Evolutionary conservation across 2,329 filamentous ascomycete genomes (phyloP).

Genomic region (Penicillium sp.): DNA sequence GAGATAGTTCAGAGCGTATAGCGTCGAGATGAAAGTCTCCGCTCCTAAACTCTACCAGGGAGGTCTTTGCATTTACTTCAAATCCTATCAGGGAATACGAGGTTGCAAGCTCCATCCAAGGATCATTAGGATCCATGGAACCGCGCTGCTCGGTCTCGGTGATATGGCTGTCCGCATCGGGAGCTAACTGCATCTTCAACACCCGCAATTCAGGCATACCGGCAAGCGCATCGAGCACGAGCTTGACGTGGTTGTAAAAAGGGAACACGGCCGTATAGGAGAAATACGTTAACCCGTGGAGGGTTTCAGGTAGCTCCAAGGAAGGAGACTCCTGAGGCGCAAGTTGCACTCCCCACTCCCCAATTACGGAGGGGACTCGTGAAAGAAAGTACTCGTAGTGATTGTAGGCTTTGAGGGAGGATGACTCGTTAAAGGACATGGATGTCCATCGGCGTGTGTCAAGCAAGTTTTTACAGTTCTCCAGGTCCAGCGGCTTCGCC

Average conservation of each 20-base stretch:
- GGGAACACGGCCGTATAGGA: constrained; percentile 68
- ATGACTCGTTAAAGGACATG: constrained; percentile 71
- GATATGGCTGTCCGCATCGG: constrained; percentile 34
- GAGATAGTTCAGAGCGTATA: constrained; percentile 28
- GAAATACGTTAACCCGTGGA: constrained; percentile 47
- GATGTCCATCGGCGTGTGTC: constrained; percentile 63
- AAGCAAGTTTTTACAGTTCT: constrained; percentile 47
- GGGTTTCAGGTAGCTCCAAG: constrained; percentile 38
- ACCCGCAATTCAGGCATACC: constrained; percentile 52
- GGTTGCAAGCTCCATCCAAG: constrained; percentile 56
- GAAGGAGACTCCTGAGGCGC: constrained; percentile 1
- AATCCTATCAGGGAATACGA: constrained; percentile 50
- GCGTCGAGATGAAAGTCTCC: constrained; percentile 34
- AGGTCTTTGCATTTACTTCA: constrained; percentile 29
- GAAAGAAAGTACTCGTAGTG: constrained; percentile 70
- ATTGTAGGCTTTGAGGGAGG: constrained; percentile 67
- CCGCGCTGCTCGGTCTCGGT: constrained; percentile 41
- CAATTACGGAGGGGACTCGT: constrained; percentile 61
- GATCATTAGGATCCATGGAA: constrained; percentile 43
- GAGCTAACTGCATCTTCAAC: constrained; percentile 56
- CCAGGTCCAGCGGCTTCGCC: constrained; percentile 29
- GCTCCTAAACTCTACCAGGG: constrained; percentile 26
- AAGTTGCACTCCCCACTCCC: constrained; percentile 37
- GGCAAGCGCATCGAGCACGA: constrained; percentile 45
- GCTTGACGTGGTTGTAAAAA: constrained; percentile 58